Percentiles rank a stretch among this genome's conserved stretches.
Evolutionary conservation across 257 asterid genomes (phyloP).

Genomic region (Scutellaria baicalensis): DNA sequence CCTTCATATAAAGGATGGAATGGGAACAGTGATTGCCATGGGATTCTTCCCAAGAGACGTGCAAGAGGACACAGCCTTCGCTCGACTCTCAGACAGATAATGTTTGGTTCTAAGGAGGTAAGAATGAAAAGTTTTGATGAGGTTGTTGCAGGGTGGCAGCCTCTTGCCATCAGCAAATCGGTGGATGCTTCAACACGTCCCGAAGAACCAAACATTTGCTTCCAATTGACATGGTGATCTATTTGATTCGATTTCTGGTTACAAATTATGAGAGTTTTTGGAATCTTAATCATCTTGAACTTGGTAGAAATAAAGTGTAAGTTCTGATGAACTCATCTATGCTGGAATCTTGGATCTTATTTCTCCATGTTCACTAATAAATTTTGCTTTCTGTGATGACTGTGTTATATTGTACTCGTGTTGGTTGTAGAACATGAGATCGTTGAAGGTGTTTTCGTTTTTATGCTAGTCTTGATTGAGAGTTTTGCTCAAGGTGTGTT

Average conservation of each 20-base stretch:
- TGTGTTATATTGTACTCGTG: too few relatives aligned
- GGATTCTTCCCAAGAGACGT: not conserved
- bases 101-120: not conserved
- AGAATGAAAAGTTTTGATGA: not conserved
- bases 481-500: too few relatives aligned
- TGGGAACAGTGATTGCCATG: too few relatives aligned
- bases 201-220: not conserved
- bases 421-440: too few relatives aligned
- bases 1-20: not conserved
- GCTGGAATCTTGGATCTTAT: not conserved
- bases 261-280: not conserved
- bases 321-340: not conserved
- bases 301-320: not conserved
- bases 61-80: too few relatives aligned
- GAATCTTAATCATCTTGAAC: not conserved
- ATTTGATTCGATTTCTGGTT: not conserved
- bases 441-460: too few relatives aligned
- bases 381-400: too few relatives aligned
- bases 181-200: not conserved
- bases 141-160: not conserved
- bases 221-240: not conserved
- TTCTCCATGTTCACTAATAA: too few relatives aligned
- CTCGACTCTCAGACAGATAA: not conserved
- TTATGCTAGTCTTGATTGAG: too few relatives aligned
- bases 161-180: not conserved